Evolutionary conservation across 306 rosid species (phyloP).

Genomic region (Delonix regia): DNA sequence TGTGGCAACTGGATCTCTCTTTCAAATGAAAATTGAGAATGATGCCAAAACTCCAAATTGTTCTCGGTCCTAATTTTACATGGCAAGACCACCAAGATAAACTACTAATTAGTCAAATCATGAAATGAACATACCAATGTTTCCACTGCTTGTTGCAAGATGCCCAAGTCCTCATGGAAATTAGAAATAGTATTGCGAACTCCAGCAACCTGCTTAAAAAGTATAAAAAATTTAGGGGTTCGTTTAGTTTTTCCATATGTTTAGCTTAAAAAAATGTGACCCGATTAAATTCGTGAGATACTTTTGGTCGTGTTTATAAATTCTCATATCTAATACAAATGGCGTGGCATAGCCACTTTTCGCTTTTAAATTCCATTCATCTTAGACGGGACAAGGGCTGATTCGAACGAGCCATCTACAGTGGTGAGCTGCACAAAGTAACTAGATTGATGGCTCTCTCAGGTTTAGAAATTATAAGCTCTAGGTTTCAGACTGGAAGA

Average conservation of each 20-base stretch:
- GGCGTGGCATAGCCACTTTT: conserved; percentile 14
- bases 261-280: not conserved
- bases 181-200: conserved; percentile 62
- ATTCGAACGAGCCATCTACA: conserved; percentile 19
- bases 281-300: not conserved
- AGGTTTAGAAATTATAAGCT: conserved; percentile 17
- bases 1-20: not conserved
- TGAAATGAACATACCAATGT: conserved; percentile 69
- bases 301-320: conserved; percentile 2
- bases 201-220: conserved; percentile 68
- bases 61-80: conserved; percentile 21
- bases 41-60: conserved; percentile 24
- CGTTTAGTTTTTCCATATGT: not conserved
- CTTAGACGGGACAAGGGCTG: conserved; percentile 15
- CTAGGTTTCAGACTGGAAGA: conserved; percentile 2
- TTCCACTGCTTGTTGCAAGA: conserved; percentile 58
- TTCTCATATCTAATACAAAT: not conserved
- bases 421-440: conserved; percentile 11
- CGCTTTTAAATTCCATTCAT: conserved; percentile 16
- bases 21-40: conserved; percentile 16
- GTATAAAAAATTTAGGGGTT: conserved; percentile 22
- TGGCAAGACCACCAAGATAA: conserved; percentile 1
- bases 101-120: conserved; percentile 27
- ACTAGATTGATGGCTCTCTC: not conserved
- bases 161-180: conserved; percentile 61